A percentile compares a stretch with the other conserved stretches of the same genome.
Conservation (phyloP, 257 asterid genomes). For the Nicotiana noctiflora region DNA sequence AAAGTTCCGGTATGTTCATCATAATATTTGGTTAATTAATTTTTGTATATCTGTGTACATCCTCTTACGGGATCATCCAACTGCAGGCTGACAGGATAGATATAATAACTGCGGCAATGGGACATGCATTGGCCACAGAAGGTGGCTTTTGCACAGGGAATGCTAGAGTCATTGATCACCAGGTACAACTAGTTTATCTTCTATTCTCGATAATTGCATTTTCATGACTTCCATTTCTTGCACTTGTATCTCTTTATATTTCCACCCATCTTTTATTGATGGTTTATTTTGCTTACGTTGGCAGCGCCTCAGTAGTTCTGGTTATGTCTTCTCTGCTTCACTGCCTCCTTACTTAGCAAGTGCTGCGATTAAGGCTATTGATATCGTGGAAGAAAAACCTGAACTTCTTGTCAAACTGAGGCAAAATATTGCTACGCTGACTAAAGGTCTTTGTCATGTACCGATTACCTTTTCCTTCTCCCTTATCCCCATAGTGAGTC, state of each 20-base stretch:
- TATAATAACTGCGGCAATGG: slow-evolving; percentile 89
- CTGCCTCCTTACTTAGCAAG: slow-evolving; percentile 93
- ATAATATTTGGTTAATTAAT: slow-evolving; percentile 10
- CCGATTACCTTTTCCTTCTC: neutral
- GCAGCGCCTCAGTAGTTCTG: slow-evolving; percentile 93
- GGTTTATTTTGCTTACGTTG: slow-evolving; percentile 13
- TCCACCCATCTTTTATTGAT: neutral
- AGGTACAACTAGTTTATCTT: slow-evolving; percentile 30
- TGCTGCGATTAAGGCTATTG: slow-evolving; percentile 86
- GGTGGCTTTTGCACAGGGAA: slow-evolving; percentile 99
- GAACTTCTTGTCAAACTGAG: slow-evolving; percentile 52
- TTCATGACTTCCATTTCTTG: neutral
- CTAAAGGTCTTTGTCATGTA: slow-evolving; percentile 38
- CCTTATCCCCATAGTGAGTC: neutral
- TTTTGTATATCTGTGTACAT: neutral
- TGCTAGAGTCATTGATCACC: slow-evolving; percentile 85
- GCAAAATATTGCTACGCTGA: slow-evolving; percentile 42
- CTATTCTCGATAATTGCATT: neutral
- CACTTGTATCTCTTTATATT: neutral
- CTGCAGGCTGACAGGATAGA: slow-evolving; percentile 79
- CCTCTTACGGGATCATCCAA: slow-evolving; percentile 10
- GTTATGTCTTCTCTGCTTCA: slow-evolving; percentile 91
- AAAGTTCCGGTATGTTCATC: slow-evolving; percentile 56
- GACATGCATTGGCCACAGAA: slow-evolving; percentile 92
- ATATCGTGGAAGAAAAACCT: slow-evolving; percentile 68